A percentile compares a stretch with the other conserved stretches of the same genome.
Conservation (phyloP, 768 basidiomycete species). For the Coprinopsis marcescibilis region DNA sequence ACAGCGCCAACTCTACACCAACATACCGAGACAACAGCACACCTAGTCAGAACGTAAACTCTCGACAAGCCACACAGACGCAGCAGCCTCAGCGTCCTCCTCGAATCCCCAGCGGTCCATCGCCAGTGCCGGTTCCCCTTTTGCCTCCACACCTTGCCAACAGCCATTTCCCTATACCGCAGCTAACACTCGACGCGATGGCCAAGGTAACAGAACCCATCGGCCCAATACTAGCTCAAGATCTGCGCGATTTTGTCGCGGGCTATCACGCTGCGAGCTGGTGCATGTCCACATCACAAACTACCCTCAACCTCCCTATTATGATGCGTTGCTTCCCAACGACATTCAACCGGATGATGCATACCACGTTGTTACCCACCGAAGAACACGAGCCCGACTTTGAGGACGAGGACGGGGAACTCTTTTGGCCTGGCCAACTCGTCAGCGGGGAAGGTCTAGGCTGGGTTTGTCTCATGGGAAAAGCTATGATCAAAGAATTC, state of each 20-base stretch:
- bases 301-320: constrained; percentile 56
- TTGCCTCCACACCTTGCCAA: constrained; percentile 32
- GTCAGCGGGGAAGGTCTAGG: constrained; percentile 73
- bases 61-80: constrained; percentile 22
- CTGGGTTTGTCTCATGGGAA: constrained; percentile 85
- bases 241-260: constrained; percentile 36
- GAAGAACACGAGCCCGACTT: constrained; percentile 81
- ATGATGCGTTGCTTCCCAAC: constrained; percentile 68
- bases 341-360: constrained; percentile 70
- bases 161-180: constrained; percentile 33
- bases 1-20: constrained; percentile 75
- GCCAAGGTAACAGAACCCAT: constrained; percentile 39
- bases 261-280: constrained; percentile 36
- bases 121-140: constrained; percentile 31
- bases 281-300: constrained; percentile 46
- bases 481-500: constrained; percentile 81
- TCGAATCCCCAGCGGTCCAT: constrained; percentile 23
- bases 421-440: constrained; percentile 78
- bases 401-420: constrained; percentile 80
- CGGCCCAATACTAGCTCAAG: constrained; percentile 33
- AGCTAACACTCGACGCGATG: constrained; percentile 39
- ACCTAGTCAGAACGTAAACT: constrained; percentile 36
- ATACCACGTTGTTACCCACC: constrained; percentile 50
- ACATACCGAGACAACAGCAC: constrained; percentile 54
- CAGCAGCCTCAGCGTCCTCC: constrained; percentile 27